Base-by-base conservation (phyloP, 768 basidiomycete genomes). In the Omphalotus guepiniiformis region DNA sequence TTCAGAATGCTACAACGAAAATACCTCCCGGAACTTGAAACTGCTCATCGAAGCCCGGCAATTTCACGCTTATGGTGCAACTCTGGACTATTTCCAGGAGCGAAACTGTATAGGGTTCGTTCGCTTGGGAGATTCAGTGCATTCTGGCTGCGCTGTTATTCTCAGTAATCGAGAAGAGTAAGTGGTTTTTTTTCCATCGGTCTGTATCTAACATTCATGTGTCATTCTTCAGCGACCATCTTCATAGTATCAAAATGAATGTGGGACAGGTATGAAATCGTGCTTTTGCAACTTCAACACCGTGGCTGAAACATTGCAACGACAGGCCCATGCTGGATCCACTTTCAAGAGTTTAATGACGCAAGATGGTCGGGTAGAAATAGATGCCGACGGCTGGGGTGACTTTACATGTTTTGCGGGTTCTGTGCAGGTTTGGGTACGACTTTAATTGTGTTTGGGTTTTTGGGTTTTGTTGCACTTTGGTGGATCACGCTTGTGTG, bases 51-150 rank as follows among this genome's bases (percentile, higher is more conserved):
- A 71, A 35, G 78, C 72, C 26, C 84, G 90, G 55, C 79, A 77
- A 68, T 64, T 58, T 42, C 85, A 74, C 55, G 88, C 88, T 1
- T 81, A 88, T 55, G 90, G 89, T 5, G 53, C 63, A 9, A 75
- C 70, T 26, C 65, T 63, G 40, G 88, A 91, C 57, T 88, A 86
- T 63, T 71, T 78, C 47, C 61, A 65, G 13, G 60, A 74, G 36
- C 72, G 57, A 21, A 81, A 86, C 53, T 89, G 80, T 58, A 80
- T 92, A 56, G 90, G 86, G 16, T 92, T 88, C 55, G 80, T 86
- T 47, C 78, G 89, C 35, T 66, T 67, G 61, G 90, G 90, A 11
- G 69, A 82, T 60, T 51, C 60, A 8, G 54, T 60, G 34, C 76
- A 74, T 57, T 53, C 62, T 9, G 88, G 86, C 11, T 91, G 88